Evolutionary conservation across 129 eudicot genomes (phyloP).

Genomic region (Flaveria sonorensis): DNA sequence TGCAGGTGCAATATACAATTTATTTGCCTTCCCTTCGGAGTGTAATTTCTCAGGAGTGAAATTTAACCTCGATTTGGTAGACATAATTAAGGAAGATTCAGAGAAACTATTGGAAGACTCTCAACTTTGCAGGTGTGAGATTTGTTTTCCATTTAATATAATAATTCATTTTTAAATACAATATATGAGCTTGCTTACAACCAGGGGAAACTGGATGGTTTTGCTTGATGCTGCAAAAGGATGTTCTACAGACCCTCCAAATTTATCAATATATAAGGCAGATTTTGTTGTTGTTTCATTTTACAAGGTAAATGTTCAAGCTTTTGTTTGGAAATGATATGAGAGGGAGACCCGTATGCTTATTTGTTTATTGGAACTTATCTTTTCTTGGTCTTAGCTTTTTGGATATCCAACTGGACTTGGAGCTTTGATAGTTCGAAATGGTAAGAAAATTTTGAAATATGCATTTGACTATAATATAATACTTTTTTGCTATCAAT

Average conservation of each 20-base stretch:
- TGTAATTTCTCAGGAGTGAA: conserved; percentile 95
- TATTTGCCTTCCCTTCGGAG: conserved; percentile 96
- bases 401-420: conserved; percentile 99
- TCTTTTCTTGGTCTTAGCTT: conserved; percentile 44
- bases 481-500: not conserved
- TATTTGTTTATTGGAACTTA: conserved; percentile 11
- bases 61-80: conserved; percentile 79
- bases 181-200: conserved; percentile 23
- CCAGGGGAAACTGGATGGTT: conserved; percentile 84
- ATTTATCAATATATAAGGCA: conserved; percentile 69
- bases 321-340: conserved; percentile 8
- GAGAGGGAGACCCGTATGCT: not conserved
- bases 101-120: conserved; percentile 46
- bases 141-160: not conserved
- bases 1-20: conserved; percentile 64
- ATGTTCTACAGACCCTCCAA: conserved; percentile 84
- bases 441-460: conserved; percentile 55
- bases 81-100: conserved; percentile 60
- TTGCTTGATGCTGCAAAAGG: conserved; percentile 98
- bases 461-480: not conserved
- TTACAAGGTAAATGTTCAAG: conserved; percentile 65
- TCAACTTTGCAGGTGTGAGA: conserved; percentile 51
- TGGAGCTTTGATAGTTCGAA: conserved; percentile 88
- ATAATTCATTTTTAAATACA: not conserved
- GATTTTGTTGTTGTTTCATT: conserved; percentile 92